A percentile compares a stretch with the other conserved stretches of the same genome.
Conservation (phyloP, 2,329 filamentous ascomycete genomes). For the Colletotrichum sp. region DNA sequence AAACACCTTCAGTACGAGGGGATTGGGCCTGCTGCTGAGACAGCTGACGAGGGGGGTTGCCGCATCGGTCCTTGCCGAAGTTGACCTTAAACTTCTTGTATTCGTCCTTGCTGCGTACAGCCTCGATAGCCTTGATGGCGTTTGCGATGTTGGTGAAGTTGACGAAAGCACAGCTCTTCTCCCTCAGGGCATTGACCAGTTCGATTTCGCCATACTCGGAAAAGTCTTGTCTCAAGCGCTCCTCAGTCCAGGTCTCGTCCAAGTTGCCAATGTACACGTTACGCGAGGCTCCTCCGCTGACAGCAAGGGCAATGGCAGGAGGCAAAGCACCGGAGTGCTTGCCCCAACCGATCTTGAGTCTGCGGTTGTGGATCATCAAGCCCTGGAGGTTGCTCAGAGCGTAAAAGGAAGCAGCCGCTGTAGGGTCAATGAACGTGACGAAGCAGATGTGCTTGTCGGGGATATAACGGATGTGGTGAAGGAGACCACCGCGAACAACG, state of each 20-base stretch:
- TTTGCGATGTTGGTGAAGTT: conserved; percentile 99
- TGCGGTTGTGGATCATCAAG: conserved; percentile 98
- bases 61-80: conserved; percentile 98
- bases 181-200: conserved; percentile 91
- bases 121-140: conserved; percentile 98
- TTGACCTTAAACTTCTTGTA: conserved; percentile 99
- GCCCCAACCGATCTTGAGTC: conserved; percentile 98
- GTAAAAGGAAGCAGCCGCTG: conserved; percentile 96
- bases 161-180: conserved; percentile 99
- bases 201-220: conserved; percentile 98
- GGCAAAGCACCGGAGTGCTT: conserved; percentile 98
- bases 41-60: conserved; percentile 91
- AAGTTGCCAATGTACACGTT: conserved; percentile 99
- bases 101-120: conserved; percentile 90
- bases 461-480: conserved; percentile 99
- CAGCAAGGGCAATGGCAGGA: conserved; percentile 92
- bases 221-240: conserved; percentile 94
- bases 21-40: conserved; percentile 69
- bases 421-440: conserved; percentile 98
- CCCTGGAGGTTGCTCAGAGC: conserved; percentile 97
- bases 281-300: conserved; percentile 95
- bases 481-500: conserved; percentile 90
- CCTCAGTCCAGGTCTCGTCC: conserved; percentile 96
- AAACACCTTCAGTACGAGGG: conserved; percentile 66
- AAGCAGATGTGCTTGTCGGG: conserved; percentile 99